phyloP scores from a whole-genome alignment of 805 yeast genomes.

The Candida namnaoensis region DNA sequence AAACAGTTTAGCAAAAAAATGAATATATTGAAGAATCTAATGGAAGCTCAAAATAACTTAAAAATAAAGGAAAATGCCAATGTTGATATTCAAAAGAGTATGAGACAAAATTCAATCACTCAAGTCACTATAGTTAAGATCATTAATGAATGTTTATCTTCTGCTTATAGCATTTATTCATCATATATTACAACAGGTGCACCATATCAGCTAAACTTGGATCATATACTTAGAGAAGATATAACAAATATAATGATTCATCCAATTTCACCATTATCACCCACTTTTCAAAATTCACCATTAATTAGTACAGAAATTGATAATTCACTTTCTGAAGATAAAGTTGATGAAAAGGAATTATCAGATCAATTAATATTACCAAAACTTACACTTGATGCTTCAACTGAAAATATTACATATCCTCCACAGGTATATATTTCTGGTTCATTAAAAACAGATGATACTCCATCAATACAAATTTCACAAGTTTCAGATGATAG shows the following conservation, averaged over 20 bases:
- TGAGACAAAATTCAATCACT: constrained; percentile 14
- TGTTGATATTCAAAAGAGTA: background rate
- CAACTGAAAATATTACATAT: too few species aligned
- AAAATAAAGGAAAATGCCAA: constrained; percentile 3
- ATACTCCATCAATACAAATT: background rate
- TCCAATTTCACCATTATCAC: constrained; percentile 24
- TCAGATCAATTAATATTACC: too few species aligned
- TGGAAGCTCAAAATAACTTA: constrained; percentile 16
- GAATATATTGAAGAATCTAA: constrained; percentile 30
- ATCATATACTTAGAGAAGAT: constrained; percentile 37
- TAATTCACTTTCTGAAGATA: background rate
- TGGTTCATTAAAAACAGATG: background rate
- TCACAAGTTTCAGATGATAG: too few species aligned
- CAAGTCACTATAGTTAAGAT: constrained; percentile 32
- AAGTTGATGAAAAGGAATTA: too few species aligned
- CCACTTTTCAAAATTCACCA: constrained; percentile 4
- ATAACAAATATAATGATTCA: constrained; percentile 31
- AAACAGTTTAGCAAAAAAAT: constrained; percentile 40
- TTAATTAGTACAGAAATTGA: constrained; percentile 1
- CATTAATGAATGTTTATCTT: constrained; percentile 47
- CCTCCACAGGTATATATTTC: background rate
- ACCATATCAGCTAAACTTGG: constrained; percentile 64
- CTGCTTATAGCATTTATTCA: constrained; percentile 56
- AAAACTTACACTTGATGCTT: too few species aligned
- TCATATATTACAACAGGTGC: constrained; percentile 60